These are phyloP conservation scores for Starmerella floris DNA, from an alignment of 805 yeast genomes.

Conservation along the genomic window DNA sequence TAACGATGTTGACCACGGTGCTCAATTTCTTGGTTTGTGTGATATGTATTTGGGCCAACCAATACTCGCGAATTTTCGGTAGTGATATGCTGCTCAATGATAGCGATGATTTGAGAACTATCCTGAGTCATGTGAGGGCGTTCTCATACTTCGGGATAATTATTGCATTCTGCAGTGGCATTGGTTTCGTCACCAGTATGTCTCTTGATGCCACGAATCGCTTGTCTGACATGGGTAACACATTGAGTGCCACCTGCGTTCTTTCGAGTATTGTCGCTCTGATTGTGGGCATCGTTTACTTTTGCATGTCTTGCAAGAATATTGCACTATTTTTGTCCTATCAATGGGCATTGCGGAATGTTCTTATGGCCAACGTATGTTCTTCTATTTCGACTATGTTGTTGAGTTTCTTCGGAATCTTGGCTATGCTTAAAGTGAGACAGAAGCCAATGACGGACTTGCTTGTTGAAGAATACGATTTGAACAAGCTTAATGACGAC, in stretches of 20 bases:
- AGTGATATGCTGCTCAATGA: neutral
- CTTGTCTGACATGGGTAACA: slow-evolving; percentile 15
- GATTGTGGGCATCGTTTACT: slow-evolving; percentile 18
- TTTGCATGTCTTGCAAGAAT: slow-evolving; percentile 16
- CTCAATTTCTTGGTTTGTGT: slow-evolving; percentile 19
- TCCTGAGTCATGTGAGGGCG: slow-evolving; percentile 7
- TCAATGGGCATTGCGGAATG: slow-evolving; percentile 11
- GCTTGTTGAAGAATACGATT: slow-evolving; percentile 24
- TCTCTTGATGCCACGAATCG: slow-evolving; percentile 20
- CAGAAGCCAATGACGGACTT: slow-evolving; percentile 23
- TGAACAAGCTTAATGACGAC: slow-evolving; percentile 18
- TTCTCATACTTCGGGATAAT: slow-evolving; percentile 21
- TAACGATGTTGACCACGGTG: slow-evolving; percentile 18
- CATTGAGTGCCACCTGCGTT: slow-evolving; percentile 16
- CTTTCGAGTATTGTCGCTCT: slow-evolving; percentile 12
- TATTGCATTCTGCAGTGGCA: slow-evolving; percentile 19
- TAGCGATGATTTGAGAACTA: neutral
- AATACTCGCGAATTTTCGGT: slow-evolving; percentile 3
- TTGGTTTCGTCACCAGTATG: slow-evolving; percentile 20
- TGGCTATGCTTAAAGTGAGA: slow-evolving; percentile 20
- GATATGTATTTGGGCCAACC: slow-evolving; percentile 19
- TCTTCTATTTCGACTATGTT: slow-evolving; percentile 16
- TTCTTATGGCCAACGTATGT: slow-evolving; percentile 20
- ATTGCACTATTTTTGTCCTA: slow-evolving; percentile 2
- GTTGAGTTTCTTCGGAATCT: slow-evolving; percentile 18